Conservation (phyloP, 169 alveolate species). For the Eimeria nieschulzi region DNA sequence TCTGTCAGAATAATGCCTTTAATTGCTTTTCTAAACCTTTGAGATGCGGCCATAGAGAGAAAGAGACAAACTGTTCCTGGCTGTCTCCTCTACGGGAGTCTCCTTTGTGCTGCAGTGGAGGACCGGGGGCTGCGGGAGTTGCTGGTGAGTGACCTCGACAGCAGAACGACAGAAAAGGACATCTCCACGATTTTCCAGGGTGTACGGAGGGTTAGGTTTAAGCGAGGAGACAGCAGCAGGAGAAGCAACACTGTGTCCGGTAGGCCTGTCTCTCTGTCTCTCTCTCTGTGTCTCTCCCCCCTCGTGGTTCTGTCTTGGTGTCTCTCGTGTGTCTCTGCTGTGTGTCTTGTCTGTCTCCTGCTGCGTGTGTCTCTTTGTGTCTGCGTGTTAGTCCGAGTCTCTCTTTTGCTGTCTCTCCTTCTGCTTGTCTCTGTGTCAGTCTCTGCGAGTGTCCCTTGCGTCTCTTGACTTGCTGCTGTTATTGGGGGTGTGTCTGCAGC, state of each 20-base stretch:
- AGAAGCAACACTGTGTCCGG: conserved; percentile 12
- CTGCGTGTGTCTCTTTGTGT: background rate
- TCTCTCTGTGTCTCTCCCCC: background rate
- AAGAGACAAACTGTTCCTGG: too few relatives aligned
- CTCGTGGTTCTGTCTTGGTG: background rate
- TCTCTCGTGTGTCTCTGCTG: background rate
- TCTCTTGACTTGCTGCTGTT: background rate
- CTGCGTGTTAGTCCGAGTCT: background rate
- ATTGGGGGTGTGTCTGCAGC: conserved; percentile 5
- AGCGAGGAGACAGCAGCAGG: conserved; percentile 33
- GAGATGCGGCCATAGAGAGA: too few relatives aligned
- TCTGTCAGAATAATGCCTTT: too few relatives aligned
- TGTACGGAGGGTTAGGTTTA: background rate
- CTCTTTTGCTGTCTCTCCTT: background rate
- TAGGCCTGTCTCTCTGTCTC: background rate
- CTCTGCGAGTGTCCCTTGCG: background rate
- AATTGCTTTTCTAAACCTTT: too few relatives aligned
- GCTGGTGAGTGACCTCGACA: background rate
- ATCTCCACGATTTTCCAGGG: background rate
- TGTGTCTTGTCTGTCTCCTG: background rate
- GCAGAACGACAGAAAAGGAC: conserved; percentile 7
- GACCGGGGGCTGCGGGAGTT: conserved; percentile 23
- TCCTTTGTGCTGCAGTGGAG: background rate
- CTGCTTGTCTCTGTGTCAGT: background rate
- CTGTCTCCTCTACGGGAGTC: background rate